Conservation (phyloP, 2,329 filamentous ascomycete species). For the Aspergillus sp. region DNA sequence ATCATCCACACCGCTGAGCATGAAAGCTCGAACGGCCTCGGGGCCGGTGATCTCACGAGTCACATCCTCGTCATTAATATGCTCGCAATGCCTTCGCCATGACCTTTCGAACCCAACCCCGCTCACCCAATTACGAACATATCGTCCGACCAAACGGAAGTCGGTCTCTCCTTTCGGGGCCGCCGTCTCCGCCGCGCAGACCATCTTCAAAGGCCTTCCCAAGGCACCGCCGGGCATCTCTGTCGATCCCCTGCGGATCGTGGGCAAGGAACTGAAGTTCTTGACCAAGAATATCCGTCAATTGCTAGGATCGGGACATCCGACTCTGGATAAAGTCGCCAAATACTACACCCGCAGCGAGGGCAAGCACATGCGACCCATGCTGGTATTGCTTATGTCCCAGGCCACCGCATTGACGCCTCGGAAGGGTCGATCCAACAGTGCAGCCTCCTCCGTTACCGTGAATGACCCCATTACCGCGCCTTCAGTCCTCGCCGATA, state of each 20-base stretch:
- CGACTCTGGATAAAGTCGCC: slow-evolving; percentile 86
- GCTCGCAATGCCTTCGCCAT: slow-evolving; percentile 41
- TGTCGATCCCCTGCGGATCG: slow-evolving; percentile 82
- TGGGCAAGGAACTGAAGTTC: slow-evolving; percentile 96
- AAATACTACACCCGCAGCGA: slow-evolving; percentile 98
- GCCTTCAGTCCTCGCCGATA: slow-evolving; percentile 66
- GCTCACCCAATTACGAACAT: slow-evolving; percentile 33
- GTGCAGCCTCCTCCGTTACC: slow-evolving; percentile 27
- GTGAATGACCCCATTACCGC: slow-evolving; percentile 63
- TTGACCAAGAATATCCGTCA: slow-evolving; percentile 90
- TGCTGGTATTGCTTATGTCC: slow-evolving; percentile 95
- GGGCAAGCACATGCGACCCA: slow-evolving; percentile 92
- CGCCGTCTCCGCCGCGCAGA: slow-evolving; percentile 53
- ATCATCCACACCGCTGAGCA: slow-evolving; percentile 22
- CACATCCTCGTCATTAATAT: slow-evolving; percentile 30
- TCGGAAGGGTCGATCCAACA: slow-evolving; percentile 51
- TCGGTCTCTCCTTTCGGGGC: slow-evolving; percentile 42
- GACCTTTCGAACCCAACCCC: slow-evolving; percentile 26
- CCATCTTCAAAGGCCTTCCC: slow-evolving; percentile 43
- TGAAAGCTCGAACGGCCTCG: slow-evolving; percentile 40
- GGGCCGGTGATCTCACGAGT: slow-evolving; percentile 34
- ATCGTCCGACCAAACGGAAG: slow-evolving; percentile 39
- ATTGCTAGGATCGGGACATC: slow-evolving; percentile 90
- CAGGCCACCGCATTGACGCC: slow-evolving; percentile 81
- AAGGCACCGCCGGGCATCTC: slow-evolving; percentile 56